Conservation (phyloP, 169 alveolate species). For the Eimeria praecox region DNA sequence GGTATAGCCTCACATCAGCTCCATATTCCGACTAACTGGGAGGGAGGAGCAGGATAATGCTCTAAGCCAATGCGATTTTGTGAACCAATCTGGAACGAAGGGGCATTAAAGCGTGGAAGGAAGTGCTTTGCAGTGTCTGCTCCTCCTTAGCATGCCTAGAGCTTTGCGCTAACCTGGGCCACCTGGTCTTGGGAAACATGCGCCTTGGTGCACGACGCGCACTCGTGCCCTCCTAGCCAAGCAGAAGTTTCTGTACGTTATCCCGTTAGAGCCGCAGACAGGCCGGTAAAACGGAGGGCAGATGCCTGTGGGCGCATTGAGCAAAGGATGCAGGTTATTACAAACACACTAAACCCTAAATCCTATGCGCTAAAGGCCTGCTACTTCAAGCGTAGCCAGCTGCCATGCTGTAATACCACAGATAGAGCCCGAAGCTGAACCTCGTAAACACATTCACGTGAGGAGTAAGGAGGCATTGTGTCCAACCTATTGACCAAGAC, state of each 20-base stretch:
- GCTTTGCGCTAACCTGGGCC: background rate
- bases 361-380: background rate
- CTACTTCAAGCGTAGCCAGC: background rate
- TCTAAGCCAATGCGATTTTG: too few species aligned
- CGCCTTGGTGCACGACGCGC: background rate
- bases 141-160: background rate
- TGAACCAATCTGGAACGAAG: background rate
- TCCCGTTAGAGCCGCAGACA: constrained; percentile 70
- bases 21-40: background rate
- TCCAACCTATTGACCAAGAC: background rate
- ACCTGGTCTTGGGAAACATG: background rate
- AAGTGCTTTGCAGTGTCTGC: background rate
- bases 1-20: background rate
- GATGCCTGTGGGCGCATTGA: background rate
- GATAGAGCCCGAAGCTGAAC: background rate
- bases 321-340: background rate
- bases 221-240: constrained; percentile 19
- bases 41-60: background rate
- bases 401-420: background rate
- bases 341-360: background rate
- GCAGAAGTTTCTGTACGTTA: constrained; percentile 54
- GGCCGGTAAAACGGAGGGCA: constrained; percentile 37
- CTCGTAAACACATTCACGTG: background rate
- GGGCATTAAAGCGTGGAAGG: background rate
- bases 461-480: background rate